Base-by-base conservation (phyloP, 148 eudicot genomes). In the Chenopodium quinoa region DNA sequence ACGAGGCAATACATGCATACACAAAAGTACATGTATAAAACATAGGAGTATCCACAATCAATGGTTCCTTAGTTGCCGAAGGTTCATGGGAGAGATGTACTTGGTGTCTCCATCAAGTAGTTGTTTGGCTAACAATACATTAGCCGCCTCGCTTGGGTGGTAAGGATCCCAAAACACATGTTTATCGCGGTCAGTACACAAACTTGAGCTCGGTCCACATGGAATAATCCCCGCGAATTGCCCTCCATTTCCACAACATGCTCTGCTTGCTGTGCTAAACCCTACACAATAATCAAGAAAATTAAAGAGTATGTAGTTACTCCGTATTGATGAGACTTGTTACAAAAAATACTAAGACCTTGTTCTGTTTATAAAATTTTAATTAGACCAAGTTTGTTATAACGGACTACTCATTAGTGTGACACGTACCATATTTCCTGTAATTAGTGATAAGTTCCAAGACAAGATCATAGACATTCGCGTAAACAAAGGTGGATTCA, bases 101-200 rank as follows among this genome's bases (percentile, higher is more conserved):
- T 88, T 93, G 2, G 89, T 75, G 77, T 86, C 92, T 32, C 99
- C 98, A 47, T 89, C 88, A 11, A 90, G 73, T 68, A 96, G 82
- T 73, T 91, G 95, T 32, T 91, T 90, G 40, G 99, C 93, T 54
- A 94, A 81, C 52, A 96, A 79, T 22, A 92, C 2, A 52, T 93
- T 96, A 50, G 99, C 95, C 74, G 99, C 99, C 81, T 96, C 86
- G 56, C 99, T 96, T 4, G 99, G 99, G 84, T 96, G 99, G 82
- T 96, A 96, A 75, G 98, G 97, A 80, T 96, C 99, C 99, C 99
- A 96, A 72, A 96, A 96, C 13, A 96, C 95, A 54, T 96, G 97
- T 78, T 91, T 96, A 75, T 87, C 89, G 0, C 97, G 87, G 80
- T 96, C 98, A 23, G 86, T 58, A 77, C 99, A 96, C 87, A 96